Evolutionary conservation across 164 flowering plant genomes (phyloP).

Genomic region (Kingdonia uniflora): DNA sequence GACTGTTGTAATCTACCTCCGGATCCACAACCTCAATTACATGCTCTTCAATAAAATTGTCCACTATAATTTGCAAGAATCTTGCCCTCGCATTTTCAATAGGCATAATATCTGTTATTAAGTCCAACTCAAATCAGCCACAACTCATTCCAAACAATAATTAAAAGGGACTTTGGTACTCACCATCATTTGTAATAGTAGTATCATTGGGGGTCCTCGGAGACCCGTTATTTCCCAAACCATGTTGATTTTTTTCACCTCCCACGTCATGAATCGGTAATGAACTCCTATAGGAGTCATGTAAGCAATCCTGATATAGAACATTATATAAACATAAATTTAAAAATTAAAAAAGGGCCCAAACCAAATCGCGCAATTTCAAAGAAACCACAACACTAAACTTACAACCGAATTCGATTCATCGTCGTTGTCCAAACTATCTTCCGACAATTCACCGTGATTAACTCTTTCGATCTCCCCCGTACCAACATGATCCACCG

Average conservation of each 20-base stretch:
- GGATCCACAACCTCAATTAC: constrained; percentile 54
- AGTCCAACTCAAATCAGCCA: constrained; percentile 4
- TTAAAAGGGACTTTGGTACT: neutral
- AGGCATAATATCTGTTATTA: constrained; percentile 64
- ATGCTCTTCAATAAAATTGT: constrained; percentile 60
- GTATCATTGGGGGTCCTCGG: constrained; percentile 37
- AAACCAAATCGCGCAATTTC: neutral
- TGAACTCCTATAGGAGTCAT: constrained; percentile 48
- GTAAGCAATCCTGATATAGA: constrained; percentile 59
- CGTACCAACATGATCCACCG: constrained; percentile 39
- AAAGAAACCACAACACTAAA: neutral
- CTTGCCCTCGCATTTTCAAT: constrained; percentile 88
- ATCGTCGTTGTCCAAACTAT: constrained; percentile 43
- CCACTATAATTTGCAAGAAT: constrained; percentile 76
- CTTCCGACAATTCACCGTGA: constrained; percentile 40
- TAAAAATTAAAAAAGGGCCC: neutral
- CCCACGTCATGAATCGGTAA: constrained; percentile 57
- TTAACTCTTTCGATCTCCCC: constrained; percentile 34
- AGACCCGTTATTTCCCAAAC: constrained; percentile 44
- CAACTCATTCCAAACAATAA: no score
- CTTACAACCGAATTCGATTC: constrained; percentile 51
- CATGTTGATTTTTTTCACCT: constrained; percentile 60
- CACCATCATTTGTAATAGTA: constrained; percentile 53
- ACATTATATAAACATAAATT: constrained; percentile 8
- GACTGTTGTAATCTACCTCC: constrained; percentile 40